phyloP scores from a whole-genome alignment of 2,329 filamentous ascomycete species.

The Eurotiales sp. region DNA sequence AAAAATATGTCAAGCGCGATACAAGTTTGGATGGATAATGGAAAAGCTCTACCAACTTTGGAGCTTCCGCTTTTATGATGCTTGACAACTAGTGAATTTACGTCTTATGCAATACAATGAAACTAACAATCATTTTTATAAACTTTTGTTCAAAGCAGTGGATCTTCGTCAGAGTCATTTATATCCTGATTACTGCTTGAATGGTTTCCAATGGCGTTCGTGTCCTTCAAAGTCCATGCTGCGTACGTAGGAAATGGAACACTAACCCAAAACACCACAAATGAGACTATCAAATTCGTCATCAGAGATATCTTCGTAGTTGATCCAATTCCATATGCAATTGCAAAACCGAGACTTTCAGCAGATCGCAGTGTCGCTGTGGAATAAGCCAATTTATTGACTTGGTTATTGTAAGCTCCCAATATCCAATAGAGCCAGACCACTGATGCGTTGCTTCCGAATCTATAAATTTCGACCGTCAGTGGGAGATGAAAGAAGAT shows the following conservation, averaged over 20 bases:
- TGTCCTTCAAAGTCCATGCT: background rate
- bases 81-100: background rate
- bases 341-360: background rate
- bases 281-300: background rate
- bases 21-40: background rate
- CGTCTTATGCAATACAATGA: background rate
- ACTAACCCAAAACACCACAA: slow-evolving; percentile 1
- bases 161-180: background rate
- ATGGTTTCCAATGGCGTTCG: background rate
- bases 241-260: slow-evolving; percentile 1
- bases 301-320: background rate
- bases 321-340: slow-evolving; percentile 1
- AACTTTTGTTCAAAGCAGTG: no score
- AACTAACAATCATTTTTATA: background rate
- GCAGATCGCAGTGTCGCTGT: background rate
- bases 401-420: background rate
- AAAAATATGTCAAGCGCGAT: slow-evolving; percentile 2
- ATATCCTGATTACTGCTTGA: background rate
- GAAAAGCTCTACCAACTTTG: background rate
- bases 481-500: background rate
- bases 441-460: slow-evolving; percentile 1
- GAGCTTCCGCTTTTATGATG: no score
- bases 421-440: slow-evolving; percentile 7
- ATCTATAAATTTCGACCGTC: background rate
- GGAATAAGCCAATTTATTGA: background rate